Conservation (phyloP, 495 filamentous ascomycete species). For the Penicillium cinerascens region DNA sequence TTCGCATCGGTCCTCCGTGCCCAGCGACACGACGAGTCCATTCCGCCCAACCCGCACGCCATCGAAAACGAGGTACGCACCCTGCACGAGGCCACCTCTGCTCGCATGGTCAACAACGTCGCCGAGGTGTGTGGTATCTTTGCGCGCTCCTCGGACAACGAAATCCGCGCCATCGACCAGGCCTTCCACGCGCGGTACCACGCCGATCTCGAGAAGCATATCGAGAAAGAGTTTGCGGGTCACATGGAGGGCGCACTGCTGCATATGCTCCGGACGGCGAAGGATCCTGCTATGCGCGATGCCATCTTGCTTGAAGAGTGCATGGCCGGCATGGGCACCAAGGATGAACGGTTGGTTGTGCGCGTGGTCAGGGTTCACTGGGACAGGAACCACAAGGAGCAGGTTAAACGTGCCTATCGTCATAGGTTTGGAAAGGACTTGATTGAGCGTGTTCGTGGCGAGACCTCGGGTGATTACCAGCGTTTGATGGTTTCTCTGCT, state of each 20-base stretch:
- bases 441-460: constrained; percentile 62
- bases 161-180: constrained; percentile 74
- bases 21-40: constrained; percentile 67
- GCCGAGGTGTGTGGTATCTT: constrained; percentile 74
- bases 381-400: constrained; percentile 65
- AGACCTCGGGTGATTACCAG: constrained; percentile 86
- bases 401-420: constrained; percentile 70
- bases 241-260: constrained; percentile 89
- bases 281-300: constrained; percentile 78
- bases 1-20: constrained; percentile 75
- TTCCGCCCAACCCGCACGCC: constrained; percentile 62
- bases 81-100: constrained; percentile 70
- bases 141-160: constrained; percentile 65
- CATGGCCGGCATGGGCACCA: constrained; percentile 85
- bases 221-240: constrained; percentile 78
- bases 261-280: constrained; percentile 69
- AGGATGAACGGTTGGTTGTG: constrained; percentile 73
- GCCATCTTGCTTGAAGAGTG: constrained; percentile 75
- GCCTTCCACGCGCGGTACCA: constrained; percentile 66
- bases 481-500: constrained; percentile 46
- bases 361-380: constrained; percentile 76
- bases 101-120: constrained; percentile 67
- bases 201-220: constrained; percentile 61
- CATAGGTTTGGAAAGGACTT: constrained; percentile 61
- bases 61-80: constrained; percentile 69